Percentiles rank a stretch among this genome's conserved stretches.
Conservation (phyloP, 352 stramenopile genomes). For the Phytopythium oedochilum region DNA sequence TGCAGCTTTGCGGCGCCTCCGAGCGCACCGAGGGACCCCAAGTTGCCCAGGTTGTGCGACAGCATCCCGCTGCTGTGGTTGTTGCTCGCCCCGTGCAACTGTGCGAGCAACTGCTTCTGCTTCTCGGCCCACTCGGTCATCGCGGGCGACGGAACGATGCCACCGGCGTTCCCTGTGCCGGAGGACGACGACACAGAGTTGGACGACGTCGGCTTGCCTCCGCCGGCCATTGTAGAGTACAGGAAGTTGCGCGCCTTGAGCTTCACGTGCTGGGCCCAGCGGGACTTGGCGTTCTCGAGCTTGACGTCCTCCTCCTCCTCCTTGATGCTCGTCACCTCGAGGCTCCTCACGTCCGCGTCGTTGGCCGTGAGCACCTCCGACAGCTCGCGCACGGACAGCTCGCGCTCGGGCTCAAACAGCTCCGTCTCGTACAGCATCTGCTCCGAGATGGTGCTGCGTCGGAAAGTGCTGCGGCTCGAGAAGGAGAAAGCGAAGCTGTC, state of each 20-base stretch:
- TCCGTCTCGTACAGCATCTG: conserved; percentile 83
- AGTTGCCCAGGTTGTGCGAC: conserved; percentile 17
- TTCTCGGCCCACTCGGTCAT: conserved; percentile 68
- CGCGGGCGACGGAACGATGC: conserved; percentile 33
- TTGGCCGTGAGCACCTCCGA: conserved; percentile 66
- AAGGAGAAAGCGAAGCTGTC: conserved; percentile 66
- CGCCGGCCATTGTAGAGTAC: conserved; percentile 41
- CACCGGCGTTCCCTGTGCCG: conserved; percentile 7
- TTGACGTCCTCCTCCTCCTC: conserved; percentile 82
- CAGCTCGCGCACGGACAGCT: conserved; percentile 68
- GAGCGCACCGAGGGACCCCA: conserved; percentile 23
- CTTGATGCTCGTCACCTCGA: conserved; percentile 83
- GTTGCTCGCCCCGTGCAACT: conserved; percentile 21
- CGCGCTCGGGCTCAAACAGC: conserved; percentile 75
- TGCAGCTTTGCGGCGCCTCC: conserved; percentile 71
- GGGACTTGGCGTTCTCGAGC: conserved; percentile 74
- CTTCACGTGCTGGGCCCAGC: conserved; percentile 85
- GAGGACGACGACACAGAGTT: neutral
- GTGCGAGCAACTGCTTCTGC: conserved; percentile 63
- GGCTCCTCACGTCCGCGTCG: conserved; percentile 55
- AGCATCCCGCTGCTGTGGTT: conserved; percentile 16
- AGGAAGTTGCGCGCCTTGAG: conserved; percentile 79
- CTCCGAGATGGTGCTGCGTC: conserved; percentile 76
- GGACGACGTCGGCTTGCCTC: conserved; percentile 12
- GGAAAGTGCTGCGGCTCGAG: conserved; percentile 74